Base-by-base conservation (phyloP, 2,329 filamentous ascomycete genomes). In the Biscogniauxia mediterranea region DNA sequence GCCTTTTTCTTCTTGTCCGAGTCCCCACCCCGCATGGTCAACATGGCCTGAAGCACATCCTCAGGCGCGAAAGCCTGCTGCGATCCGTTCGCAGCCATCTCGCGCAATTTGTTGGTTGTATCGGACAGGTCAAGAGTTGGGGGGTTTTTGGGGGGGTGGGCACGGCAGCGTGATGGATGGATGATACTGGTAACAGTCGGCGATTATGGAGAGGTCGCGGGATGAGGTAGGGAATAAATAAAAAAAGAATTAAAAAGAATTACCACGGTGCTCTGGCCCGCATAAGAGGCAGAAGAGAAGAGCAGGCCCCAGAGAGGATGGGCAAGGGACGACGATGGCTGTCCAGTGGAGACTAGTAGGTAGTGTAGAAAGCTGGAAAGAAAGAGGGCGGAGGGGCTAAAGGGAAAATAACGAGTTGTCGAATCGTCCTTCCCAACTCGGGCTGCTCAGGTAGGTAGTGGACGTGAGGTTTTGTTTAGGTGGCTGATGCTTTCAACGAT, bases 21-120 rank as follows among this genome's bases (percentile, higher is more conserved):
- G 73, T 94, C 88, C 68, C 88, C 90, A 78, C 89, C 91, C 75
- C 93, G 89, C 93, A 99, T 97, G 66, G 93, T 95, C 74, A 89
- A 86, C 78, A 98, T 89, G 65, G 94, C 95, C 69, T 90, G 88
- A 70, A 98, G 83, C 69, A 99, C 92, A 73, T 83, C 81, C 53
- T 80, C 77, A 65, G 92, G 91, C 78, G 87, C 86, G 79, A 95
- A 96, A 77, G 86, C 85, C 79, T 90, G 87, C 76, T 87, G 84
- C 67, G 82, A 79, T 68, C 82, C 81, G 75, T 83, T 87, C 70
- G 84, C 77, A 74, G 90, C 88, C 91, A 94, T 94, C 75, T 61
- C 73, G 72, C 64, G 63, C 65, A 66, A 66, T 54, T 66, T 61
- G 28, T 32, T 32, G 56, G 28, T 4, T 32, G 56, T 63, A 61